Percentiles rank a stretch among this genome's conserved stretches.
phyloP scores from a whole-genome alignment of 169 alveolate species.

The Cryptosporidium ubiquitum region DNA sequence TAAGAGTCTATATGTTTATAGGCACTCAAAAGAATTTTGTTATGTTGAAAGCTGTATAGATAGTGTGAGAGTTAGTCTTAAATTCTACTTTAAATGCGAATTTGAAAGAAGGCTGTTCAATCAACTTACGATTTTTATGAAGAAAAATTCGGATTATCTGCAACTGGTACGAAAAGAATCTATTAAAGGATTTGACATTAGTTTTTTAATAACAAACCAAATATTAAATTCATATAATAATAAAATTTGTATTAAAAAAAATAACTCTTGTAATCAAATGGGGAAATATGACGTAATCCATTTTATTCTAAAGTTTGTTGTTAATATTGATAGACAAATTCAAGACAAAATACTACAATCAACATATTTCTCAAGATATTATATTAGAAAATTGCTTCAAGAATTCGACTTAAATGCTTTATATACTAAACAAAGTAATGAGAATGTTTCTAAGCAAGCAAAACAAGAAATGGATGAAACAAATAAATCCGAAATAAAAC shows the following conservation, averaged over 20 bases:
- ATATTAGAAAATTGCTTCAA: slow-evolving; percentile 33
- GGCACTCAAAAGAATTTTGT: slow-evolving; percentile 65
- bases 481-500: background rate
- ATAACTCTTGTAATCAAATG: background rate
- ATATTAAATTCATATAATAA: background rate
- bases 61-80: slow-evolving; percentile 53
- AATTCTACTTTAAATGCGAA: slow-evolving; percentile 54
- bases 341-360: slow-evolving; percentile 57
- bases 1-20: slow-evolving; percentile 36
- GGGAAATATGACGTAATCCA: slow-evolving; percentile 60
- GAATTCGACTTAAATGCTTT: slow-evolving; percentile 4
- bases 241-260: background rate
- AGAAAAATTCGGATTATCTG: slow-evolving; percentile 46
- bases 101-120: slow-evolving; percentile 47
- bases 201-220: slow-evolving; percentile 44
- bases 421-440: background rate
- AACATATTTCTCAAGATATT: slow-evolving; percentile 62
- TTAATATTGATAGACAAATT: slow-evolving; percentile 64
- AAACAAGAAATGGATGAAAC: background rate
- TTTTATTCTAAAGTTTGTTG: slow-evolving; percentile 51
- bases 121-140: slow-evolving; percentile 60
- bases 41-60: slow-evolving; percentile 60
- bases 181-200: slow-evolving; percentile 59
- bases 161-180: slow-evolving; percentile 27
- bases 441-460: background rate